Conservation (phyloP, 1,139 yeast genomes). For the Debaryomycetaceae sp. region DNA sequence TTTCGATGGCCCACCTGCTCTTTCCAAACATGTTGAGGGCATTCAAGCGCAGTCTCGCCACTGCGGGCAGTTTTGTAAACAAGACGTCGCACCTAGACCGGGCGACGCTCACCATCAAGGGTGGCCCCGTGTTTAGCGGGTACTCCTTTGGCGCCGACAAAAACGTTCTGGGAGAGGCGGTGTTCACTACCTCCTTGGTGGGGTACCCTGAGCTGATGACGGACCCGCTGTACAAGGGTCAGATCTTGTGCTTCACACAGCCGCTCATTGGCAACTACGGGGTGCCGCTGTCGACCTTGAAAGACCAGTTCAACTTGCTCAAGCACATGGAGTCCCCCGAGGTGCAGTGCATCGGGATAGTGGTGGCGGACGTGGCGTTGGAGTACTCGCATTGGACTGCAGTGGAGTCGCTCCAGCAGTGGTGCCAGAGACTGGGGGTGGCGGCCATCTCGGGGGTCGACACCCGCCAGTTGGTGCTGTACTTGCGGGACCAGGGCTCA, state of each 20-base stretch:
- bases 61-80: constrained; percentile 31
- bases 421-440: constrained; percentile 96
- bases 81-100: constrained; percentile 54
- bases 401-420: constrained; percentile 86
- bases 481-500: constrained; percentile 92
- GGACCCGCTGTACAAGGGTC: constrained; percentile 95
- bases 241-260: constrained; percentile 92
- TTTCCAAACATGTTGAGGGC: constrained; percentile 12
- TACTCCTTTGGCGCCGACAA: constrained; percentile 92
- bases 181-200: constrained; percentile 92
- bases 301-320: constrained; percentile 79
- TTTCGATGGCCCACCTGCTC: constrained; percentile 3
- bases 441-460: constrained; percentile 97
- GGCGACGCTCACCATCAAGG: constrained; percentile 86
- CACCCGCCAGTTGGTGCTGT: constrained; percentile 89
- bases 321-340: constrained; percentile 89
- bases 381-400: constrained; percentile 99
- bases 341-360: constrained; percentile 92
- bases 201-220: constrained; percentile 99
- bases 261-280: constrained; percentile 98
- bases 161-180: constrained; percentile 93
- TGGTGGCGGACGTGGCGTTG: constrained; percentile 93
- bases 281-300: constrained; percentile 79
- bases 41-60: constrained; percentile 31
- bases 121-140: constrained; percentile 92